Evolutionary conservation across 495 filamentous ascomycete genomes (phyloP).

Genomic region (Aspergillus incahuasiensis): DNA sequence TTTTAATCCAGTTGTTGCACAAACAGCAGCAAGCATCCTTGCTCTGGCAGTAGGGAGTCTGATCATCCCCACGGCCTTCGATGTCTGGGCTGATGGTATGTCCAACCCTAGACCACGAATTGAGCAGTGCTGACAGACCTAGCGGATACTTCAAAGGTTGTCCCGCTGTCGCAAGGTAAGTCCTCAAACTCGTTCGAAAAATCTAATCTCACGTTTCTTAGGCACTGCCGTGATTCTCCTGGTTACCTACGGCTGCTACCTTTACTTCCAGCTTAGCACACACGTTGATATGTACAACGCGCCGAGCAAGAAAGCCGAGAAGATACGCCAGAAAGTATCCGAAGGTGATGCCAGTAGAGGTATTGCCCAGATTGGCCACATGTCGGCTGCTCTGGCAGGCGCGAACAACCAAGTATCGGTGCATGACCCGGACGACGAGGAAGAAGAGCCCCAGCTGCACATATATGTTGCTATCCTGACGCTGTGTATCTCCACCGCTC

Average conservation of each 20-base stretch:
- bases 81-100: slow-evolving; percentile 46
- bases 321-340: slow-evolving; percentile 45
- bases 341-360: slow-evolving; percentile 57
- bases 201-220: background rate
- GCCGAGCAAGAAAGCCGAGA: slow-evolving; percentile 64
- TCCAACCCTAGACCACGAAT: background rate
- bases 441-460: slow-evolving; percentile 69
- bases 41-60: slow-evolving; percentile 73
- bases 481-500: slow-evolving; percentile 64
- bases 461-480: slow-evolving; percentile 65
- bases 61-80: slow-evolving; percentile 87
- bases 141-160: slow-evolving; percentile 24
- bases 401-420: slow-evolving; percentile 37
- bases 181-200: background rate
- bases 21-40: slow-evolving; percentile 80
- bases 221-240: slow-evolving; percentile 72
- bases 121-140: background rate
- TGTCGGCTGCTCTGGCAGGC: slow-evolving; percentile 40
- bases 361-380: slow-evolving; percentile 56
- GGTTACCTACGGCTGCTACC: slow-evolving; percentile 69
- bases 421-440: slow-evolving; percentile 51
- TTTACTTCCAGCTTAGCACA: slow-evolving; percentile 78
- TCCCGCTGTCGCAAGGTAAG: slow-evolving; percentile 38
- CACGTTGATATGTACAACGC: slow-evolving; percentile 71
- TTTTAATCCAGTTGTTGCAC: slow-evolving; percentile 92